Conservation (phyloP, 2,329 filamentous ascomycete genomes). For the Pseudogymnoascus sp. region DNA sequence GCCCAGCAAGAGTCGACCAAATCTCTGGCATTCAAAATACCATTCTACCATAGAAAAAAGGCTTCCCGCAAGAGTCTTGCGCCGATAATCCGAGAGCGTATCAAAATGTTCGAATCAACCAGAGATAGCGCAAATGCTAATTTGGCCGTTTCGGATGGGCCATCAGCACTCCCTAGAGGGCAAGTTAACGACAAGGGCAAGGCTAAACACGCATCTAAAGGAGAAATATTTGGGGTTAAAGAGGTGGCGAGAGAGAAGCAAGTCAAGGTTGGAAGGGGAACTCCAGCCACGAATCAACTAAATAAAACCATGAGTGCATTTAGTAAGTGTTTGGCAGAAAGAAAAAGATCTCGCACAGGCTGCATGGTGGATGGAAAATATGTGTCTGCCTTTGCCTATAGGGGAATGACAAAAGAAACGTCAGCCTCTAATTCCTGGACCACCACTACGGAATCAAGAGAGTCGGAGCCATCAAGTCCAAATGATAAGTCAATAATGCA, state of each 20-base stretch:
- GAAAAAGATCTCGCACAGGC: background rate
- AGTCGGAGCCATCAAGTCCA: background rate
- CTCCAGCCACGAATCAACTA: background rate
- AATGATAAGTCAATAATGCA: background rate
- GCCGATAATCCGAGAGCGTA: background rate
- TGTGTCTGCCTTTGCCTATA: background rate
- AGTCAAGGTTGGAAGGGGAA: background rate
- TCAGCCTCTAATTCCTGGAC: background rate
- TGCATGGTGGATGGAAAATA: background rate
- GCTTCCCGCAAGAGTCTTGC: background rate
- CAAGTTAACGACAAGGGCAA: background rate
- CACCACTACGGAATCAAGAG: background rate
- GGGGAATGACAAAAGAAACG: background rate
- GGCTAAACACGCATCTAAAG: background rate
- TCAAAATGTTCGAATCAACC: background rate
- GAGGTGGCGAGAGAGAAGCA: background rate
- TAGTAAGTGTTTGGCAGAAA: background rate
- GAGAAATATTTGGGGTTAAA: background rate
- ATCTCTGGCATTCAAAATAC: background rate
- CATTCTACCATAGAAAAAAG: background rate
- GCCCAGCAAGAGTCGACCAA: background rate
- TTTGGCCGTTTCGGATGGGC: background rate
- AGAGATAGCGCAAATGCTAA: background rate
- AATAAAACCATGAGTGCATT: background rate
- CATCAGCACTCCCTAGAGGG: background rate